A percentile compares a stretch with the other conserved stretches of the same genome.
phyloP scores from a whole-genome alignment of 345 rosid species.

The Rhodamnia rubescens region DNA sequence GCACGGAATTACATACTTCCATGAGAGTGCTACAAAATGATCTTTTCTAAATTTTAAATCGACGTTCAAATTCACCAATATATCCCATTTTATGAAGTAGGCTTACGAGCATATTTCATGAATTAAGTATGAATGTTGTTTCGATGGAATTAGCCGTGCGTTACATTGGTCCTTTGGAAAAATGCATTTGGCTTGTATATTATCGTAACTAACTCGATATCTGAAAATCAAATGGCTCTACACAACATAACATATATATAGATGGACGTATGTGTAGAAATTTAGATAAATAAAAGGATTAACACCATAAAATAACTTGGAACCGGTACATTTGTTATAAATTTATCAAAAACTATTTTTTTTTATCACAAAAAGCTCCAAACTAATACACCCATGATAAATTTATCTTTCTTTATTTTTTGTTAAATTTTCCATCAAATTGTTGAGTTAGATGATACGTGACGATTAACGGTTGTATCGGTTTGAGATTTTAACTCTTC shows the following conservation, averaged over 20 bases:
- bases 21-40: background rate
- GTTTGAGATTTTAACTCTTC: too few species aligned
- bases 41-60: background rate
- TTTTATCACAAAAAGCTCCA: too few species aligned
- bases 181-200: background rate
- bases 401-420: too few species aligned
- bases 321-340: too few species aligned
- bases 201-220: background rate
- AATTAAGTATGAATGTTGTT: background rate
- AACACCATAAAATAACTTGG: too few species aligned
- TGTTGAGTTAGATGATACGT: too few species aligned
- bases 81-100: background rate
- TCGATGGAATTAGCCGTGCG: background rate
- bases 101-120: background rate
- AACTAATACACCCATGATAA: too few species aligned
- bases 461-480: fast-evolving
- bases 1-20: background rate
- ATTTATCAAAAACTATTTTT: too few species aligned
- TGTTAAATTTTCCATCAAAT: too few species aligned
- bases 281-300: too few species aligned
- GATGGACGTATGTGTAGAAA: background rate
- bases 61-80: background rate
- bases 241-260: background rate
- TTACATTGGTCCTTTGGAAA: background rate
- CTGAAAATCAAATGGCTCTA: background rate